Evolutionary conservation across 306 rosid genomes (phyloP).

Genomic region (Dalbergia oliveri): DNA sequence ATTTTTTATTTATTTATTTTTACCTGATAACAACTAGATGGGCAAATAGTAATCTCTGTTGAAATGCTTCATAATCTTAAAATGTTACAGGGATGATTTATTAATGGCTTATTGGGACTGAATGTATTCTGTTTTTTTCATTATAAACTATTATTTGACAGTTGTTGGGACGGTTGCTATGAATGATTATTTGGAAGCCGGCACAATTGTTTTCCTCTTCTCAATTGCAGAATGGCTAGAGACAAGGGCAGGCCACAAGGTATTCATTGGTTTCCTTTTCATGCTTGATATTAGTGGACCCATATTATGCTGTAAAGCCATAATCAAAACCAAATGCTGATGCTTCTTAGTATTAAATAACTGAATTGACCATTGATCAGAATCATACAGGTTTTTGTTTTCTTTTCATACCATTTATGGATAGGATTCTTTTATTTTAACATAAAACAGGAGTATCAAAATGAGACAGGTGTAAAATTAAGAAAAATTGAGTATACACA

Average conservation of each 20-base stretch:
- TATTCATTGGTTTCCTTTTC: constrained; percentile 30
- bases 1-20: no score
- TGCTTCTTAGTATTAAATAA: not conserved
- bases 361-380: not conserved
- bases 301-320: not conserved
- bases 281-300: constrained; percentile 17
- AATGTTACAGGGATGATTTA: not conserved
- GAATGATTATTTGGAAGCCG: constrained; percentile 88
- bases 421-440: no score
- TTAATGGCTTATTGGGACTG: not conserved
- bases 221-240: constrained; percentile 92
- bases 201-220: constrained; percentile 89
- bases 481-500: no score
- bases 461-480: no score
- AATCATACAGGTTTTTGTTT: not conserved
- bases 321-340: not conserved
- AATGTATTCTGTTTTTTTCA: not conserved
- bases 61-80: not conserved
- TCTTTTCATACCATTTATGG: not conserved
- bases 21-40: not conserved
- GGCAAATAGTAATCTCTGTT: not conserved
- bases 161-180: constrained; percentile 80
- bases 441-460: no score
- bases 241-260: constrained; percentile 90
- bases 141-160: constrained; percentile 43